Conservation (phyloP, 2,329 filamentous ascomycete genomes). For the Pseudonectria foliicola region DNA sequence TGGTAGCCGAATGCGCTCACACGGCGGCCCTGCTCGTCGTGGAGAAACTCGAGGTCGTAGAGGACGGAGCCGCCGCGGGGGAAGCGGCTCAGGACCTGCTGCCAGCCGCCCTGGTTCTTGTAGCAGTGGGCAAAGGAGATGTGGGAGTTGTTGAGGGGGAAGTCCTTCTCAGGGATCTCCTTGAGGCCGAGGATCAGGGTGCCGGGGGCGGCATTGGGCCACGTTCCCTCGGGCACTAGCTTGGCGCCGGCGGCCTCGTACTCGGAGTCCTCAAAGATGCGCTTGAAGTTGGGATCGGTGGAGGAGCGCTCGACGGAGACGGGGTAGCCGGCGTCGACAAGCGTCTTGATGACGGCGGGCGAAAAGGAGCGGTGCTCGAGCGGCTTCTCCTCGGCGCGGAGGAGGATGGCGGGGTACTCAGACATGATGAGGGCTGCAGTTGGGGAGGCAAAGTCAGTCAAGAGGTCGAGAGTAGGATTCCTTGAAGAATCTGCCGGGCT, state of each 20-base stretch:
- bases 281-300: conserved; percentile 43
- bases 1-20: conserved; percentile 56
- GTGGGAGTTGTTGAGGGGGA: conserved; percentile 30
- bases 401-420: conserved; percentile 34
- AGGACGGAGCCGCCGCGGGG: conserved; percentile 54
- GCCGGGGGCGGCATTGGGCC: conserved; percentile 59
- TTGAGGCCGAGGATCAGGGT: conserved; percentile 71
- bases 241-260: conserved; percentile 57
- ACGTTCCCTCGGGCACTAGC: conserved; percentile 59
- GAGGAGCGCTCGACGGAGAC: conserved; percentile 56
- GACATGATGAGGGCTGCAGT: conserved; percentile 16
- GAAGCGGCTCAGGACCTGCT: conserved; percentile 72
- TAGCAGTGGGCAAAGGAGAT: conserved; percentile 69
- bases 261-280: conserved; percentile 58
- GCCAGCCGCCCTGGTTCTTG: conserved; percentile 74
- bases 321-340: conserved; percentile 62
- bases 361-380: conserved; percentile 44
- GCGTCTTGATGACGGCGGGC: conserved; percentile 39
- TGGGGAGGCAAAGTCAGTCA: too few relatives aligned
- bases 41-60: conserved; percentile 81
- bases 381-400: conserved; percentile 50
- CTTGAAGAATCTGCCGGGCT: too few relatives aligned
- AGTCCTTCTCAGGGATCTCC: conserved; percentile 68
- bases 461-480: too few relatives aligned
- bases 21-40: conserved; percentile 40